phyloP scores from a whole-genome alignment of 2,329 filamentous ascomycete genomes.

The Clathrospora elynae region DNA sequence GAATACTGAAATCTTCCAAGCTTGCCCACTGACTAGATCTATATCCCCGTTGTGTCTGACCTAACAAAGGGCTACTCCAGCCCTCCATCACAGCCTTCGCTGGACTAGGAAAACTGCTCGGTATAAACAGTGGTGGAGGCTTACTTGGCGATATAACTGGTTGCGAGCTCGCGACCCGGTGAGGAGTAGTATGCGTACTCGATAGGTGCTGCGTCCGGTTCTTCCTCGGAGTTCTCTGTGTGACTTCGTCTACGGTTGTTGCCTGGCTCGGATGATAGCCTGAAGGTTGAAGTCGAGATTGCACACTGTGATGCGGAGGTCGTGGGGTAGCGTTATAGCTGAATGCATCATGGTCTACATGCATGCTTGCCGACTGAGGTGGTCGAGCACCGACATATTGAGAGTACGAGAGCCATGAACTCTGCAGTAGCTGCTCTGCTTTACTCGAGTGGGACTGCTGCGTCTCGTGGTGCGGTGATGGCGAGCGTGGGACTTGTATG shows the following conservation, averaged over 20 bases:
- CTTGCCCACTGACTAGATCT: constrained; percentile 26
- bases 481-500: constrained; percentile 34
- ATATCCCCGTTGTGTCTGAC: constrained; percentile 14
- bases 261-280: constrained; percentile 36
- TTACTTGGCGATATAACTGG: constrained; percentile 28
- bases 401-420: constrained; percentile 40
- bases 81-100: constrained; percentile 22
- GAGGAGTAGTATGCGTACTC: constrained; percentile 33
- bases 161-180: constrained; percentile 26
- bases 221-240: constrained; percentile 30
- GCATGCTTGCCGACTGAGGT: constrained; percentile 36
- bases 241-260: constrained; percentile 40
- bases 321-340: constrained; percentile 37
- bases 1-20: constrained; percentile 44
- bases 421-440: constrained; percentile 42
- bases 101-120: constrained; percentile 43
- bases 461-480: constrained; percentile 24
- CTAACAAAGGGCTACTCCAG: constrained; percentile 36
- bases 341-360: constrained; percentile 29
- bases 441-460: constrained; percentile 39
- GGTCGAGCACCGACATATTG: constrained; percentile 31
- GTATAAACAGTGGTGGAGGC: constrained; percentile 41
- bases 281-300: constrained; percentile 6
- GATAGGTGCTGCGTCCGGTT: constrained; percentile 12
- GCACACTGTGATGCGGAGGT: neutral